Evolutionary conservation across 2,329 filamentous ascomycete genomes (phyloP).

Genomic region (Bretziella fagacearum): DNA sequence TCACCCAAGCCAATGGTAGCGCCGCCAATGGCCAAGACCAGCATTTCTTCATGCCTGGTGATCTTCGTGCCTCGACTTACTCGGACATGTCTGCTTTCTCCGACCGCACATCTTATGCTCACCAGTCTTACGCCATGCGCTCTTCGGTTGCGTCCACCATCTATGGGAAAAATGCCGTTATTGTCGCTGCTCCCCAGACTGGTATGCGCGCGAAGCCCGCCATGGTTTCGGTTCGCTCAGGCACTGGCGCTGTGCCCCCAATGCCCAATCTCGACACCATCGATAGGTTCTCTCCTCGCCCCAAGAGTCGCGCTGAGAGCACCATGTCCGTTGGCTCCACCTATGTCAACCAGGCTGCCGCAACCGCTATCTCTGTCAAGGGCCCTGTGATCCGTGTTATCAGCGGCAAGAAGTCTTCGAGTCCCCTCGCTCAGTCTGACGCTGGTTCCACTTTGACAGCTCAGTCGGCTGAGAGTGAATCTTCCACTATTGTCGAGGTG

Average conservation of each 20-base stretch:
- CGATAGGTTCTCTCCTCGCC: conserved; percentile 36
- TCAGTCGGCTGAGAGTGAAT: not conserved
- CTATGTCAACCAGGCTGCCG: conserved; percentile 46
- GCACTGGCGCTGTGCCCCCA: conserved; percentile 44
- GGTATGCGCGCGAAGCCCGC: conserved; percentile 78
- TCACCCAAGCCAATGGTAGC: conserved; percentile 32
- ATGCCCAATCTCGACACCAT: conserved; percentile 52
- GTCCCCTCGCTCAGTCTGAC: not conserved
- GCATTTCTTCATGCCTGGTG: conserved; percentile 84
- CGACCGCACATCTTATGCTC: conserved; percentile 44
- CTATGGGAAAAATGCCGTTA: conserved; percentile 77
- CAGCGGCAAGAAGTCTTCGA: conserved; percentile 26
- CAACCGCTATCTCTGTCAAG: conserved; percentile 38
- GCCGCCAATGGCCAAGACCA: conserved; percentile 52
- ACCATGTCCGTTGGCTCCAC: conserved; percentile 52
- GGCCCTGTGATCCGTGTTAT: conserved; percentile 45
- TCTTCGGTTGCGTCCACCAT: conserved; percentile 82
- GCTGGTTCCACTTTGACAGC: not conserved
- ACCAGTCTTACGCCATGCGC: conserved; percentile 40
- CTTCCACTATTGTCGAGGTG: not conserved
- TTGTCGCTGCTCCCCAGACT: conserved; percentile 68
- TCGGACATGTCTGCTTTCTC: conserved; percentile 53
- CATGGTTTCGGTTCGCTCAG: conserved; percentile 78
- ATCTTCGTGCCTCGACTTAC: conserved; percentile 81
- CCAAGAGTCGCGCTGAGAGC: conserved; percentile 34